Evolutionary conservation across 2,329 filamentous ascomycete genomes (phyloP), one percentile per base, ranked within the genome.

Genomic region (Chlorencoelia australis): DNA sequence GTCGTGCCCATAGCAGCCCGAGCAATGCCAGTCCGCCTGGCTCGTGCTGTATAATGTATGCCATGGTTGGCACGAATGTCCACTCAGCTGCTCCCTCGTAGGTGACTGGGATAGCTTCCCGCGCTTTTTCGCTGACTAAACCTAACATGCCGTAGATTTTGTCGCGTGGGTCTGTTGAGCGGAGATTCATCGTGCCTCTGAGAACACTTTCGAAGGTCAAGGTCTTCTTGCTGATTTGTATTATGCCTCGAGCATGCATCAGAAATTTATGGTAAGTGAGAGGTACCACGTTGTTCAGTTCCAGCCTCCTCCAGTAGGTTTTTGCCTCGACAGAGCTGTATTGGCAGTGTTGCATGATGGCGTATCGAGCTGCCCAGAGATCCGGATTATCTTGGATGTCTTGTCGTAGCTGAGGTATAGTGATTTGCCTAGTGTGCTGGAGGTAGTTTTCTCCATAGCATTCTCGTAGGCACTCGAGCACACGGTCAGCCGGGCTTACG

Each of bases 121-220:
- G 35, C 1, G 26, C 33, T 14, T 40, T 20, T 7, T 40, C 19
- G 7, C 22, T 30, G 1, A 39, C 14, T 9, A 42, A 9, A 7
- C 39, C 39, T 9, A 42, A 37, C 9, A 42, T 30, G 14, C 39
- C 36, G 14, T 40, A 42, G 15, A 42, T 31, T 15, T 42, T 40
- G 11, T 42, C 39, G 5, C 36, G 30, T 7, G 39, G 30, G n/a
- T 40, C 30, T 11, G 39, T 42, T 3, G 39, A 40, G 26, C 31
- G 31, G 8, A 39, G 24, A 10, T 39, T 39, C 36, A 39, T 39
- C 15, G 31, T 39, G 2, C 30, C 24, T 25, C 29, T 39, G 7
- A 39, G 17, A 10, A 39, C 22, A 6, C 22, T 13, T 25, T 26
- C 36, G 24, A 39, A 20, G 5, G 24, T 18, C 7, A 39, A 14